Evolutionary conservation across 2,329 filamentous ascomycete species (phyloP).

Genomic region (Talaromyces sp.): DNA sequence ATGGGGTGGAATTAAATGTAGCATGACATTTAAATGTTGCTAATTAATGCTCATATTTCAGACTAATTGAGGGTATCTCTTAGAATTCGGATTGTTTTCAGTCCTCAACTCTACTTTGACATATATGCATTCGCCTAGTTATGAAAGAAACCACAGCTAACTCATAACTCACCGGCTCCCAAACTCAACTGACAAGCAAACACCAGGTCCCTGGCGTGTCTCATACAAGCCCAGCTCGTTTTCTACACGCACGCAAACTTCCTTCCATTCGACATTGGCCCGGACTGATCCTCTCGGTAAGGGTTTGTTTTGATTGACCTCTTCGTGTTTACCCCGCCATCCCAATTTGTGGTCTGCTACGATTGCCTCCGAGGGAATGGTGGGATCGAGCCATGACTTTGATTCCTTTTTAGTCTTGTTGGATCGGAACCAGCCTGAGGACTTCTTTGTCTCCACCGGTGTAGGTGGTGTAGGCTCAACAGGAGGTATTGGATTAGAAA

Average conservation of each 20-base stretch:
- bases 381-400: conserved; percentile 12
- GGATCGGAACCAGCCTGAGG: conserved; percentile 6
- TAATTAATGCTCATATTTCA: neutral
- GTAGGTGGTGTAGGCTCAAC: neutral
- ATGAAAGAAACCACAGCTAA: neutral
- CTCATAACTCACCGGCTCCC: conserved; percentile 14
- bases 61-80: neutral
- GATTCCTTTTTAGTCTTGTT: conserved; percentile 13
- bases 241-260: conserved; percentile 39
- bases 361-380: conserved; percentile 13
- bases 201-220: conserved; percentile 31
- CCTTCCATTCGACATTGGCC: conserved; percentile 31
- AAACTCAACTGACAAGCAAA: conserved; percentile 29
- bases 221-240: conserved; percentile 44
- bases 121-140: neutral
- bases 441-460: conserved; percentile 5
- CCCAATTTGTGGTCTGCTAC: conserved; percentile 25
- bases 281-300: conserved; percentile 22
- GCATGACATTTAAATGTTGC: neutral
- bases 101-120: neutral
- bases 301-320: conserved; percentile 4
- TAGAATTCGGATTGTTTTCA: neutral
- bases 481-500: neutral
- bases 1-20: neutral
- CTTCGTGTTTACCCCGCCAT: conserved; percentile 21